These are phyloP conservation scores for Schizophyllum commune DNA, from an alignment of 1,284 basidiomycete species.

Conservation along the genomic window DNA sequence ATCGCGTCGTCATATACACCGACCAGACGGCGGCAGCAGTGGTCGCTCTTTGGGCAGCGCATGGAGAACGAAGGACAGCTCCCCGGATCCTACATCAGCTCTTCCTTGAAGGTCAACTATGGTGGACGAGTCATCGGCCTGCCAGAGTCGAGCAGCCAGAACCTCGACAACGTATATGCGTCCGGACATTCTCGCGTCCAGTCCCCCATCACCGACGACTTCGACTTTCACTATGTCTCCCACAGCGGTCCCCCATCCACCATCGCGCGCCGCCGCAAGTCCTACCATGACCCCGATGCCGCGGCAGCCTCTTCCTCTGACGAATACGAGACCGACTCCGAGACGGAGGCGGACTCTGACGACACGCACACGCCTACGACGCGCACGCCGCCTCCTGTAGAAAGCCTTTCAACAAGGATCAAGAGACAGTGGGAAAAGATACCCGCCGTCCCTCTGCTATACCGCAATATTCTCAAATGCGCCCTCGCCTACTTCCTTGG, in stretches of 20 bases:
- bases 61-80: conserved; percentile 57
- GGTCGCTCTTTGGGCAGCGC: conserved; percentile 51
- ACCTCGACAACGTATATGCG: conserved; percentile 1
- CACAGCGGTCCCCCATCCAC: background rate
- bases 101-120: background rate
- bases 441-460: conserved; percentile 36
- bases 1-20: background rate
- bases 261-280: background rate
- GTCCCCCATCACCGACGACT: conserved; percentile 1
- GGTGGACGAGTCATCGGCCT: conserved; percentile 1
- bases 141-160: background rate
- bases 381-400: conserved; percentile 9
- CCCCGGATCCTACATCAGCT: conserved; percentile 12
- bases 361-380: conserved; percentile 1
- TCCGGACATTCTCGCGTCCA: conserved; percentile 9
- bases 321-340: conserved; percentile 14
- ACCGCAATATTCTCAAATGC: conserved; percentile 84
- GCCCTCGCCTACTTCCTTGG: conserved; percentile 85
- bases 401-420: background rate
- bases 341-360: conserved; percentile 17
- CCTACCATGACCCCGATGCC: conserved; percentile 24
- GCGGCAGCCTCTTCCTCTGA: conserved; percentile 9
- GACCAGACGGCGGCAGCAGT: background rate
- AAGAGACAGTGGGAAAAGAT: conserved; percentile 13
- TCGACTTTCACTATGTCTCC: conserved; percentile 1